Evolutionary conservation across 2,329 filamentous ascomycete genomes (phyloP), one percentile per base, ranked within the genome.

Genomic region (Colletotrichum paranaense): DNA sequence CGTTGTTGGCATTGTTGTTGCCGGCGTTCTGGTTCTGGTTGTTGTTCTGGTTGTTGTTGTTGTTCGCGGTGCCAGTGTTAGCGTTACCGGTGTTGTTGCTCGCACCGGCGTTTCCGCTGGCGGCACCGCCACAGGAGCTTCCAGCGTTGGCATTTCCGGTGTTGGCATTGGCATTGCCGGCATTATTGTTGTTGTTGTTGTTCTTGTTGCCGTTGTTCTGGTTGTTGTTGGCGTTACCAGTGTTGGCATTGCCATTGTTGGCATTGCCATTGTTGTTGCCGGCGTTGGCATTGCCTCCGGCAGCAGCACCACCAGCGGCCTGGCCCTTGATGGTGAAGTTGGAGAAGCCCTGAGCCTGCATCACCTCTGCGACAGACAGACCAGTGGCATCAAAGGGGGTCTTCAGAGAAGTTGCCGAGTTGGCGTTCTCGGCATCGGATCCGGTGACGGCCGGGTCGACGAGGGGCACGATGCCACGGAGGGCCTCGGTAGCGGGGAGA

Each of bases 391-490:
- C 81, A 59, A 93, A 89, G 4, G 92, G 90, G 4, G 81, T 85
- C 22, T 79, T 79, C 58, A 88, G 79, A 4, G 89, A 92, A 28
- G 81, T 81, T 2, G 81, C 83, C 19, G 91, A 90, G 79, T 92
- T 89, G 73, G 88, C 87, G 74, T 93, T 93, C 79, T 90, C 89
- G 12, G 84, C 77, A 67, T 87, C 90, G 26, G 89, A 83, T 70
- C 88, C 89, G 63, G 78, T 84, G 52, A 93, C 90, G 74, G 83
- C 88, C 2, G 92, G 92, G 80, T 94, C 92, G 74, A 94, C 88
- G 19, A 92, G 85, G 30, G 92, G 92, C 4, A 92, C 86, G 69
- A 94, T 91, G 74, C 92, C 92, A 56, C 92, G 87, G 38, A 94
- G 89, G 68, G 86, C 86, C 28, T 82, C 81, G 8, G 89, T 92